Evolutionary conservation across 352 stramenopile species (phyloP).

Genomic region (Aphanomyces astaci): DNA sequence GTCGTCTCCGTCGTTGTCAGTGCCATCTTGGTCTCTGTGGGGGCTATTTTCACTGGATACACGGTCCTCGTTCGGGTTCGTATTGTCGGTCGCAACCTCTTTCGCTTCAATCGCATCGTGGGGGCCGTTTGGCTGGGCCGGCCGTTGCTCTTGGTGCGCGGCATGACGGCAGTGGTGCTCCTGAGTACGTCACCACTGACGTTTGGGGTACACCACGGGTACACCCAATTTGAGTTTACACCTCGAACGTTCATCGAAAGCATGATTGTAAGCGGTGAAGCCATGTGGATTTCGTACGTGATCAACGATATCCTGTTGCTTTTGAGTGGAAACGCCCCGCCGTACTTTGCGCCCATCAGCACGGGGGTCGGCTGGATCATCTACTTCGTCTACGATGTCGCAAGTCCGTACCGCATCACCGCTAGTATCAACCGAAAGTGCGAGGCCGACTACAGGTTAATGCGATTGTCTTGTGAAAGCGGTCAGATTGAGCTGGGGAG

Average conservation of each 20-base stretch:
- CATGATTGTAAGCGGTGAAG: constrained; percentile 6
- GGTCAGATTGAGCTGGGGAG: background rate
- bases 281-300: constrained; percentile 10
- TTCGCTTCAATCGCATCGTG: constrained; percentile 13
- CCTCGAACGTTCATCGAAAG: constrained; percentile 7
- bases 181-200: constrained; percentile 2
- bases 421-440: background rate
- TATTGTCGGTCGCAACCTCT: constrained; percentile 7
- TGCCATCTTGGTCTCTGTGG: background rate
- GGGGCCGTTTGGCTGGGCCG: constrained; percentile 12
- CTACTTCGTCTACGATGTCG: background rate
- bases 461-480: background rate
- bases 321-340: background rate
- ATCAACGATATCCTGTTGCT: constrained; percentile 12
- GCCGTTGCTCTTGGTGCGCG: constrained; percentile 7
- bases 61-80: background rate
- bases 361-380: background rate
- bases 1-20: background rate
- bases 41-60: background rate
- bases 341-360: background rate
- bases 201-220: background rate
- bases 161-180: constrained; percentile 5
- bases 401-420: background rate
- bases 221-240: constrained; percentile 8
- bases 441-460: background rate